Percentiles rank a stretch among this genome's conserved stretches.
Evolutionary conservation across 352 stramenopile species (phyloP).

Genomic region (Globisporangium viniferum): DNA sequence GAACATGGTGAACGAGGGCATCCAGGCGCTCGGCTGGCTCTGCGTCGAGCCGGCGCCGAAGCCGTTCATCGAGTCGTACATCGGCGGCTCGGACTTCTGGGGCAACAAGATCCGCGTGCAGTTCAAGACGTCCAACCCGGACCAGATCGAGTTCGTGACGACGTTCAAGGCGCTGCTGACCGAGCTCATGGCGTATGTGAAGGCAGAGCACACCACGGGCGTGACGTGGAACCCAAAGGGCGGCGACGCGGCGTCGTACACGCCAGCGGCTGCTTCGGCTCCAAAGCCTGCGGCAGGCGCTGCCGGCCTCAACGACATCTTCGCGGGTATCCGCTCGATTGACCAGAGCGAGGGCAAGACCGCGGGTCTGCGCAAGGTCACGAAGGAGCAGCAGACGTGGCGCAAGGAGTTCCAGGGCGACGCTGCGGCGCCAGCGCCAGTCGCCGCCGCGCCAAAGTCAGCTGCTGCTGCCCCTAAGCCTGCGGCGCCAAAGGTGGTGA

Average conservation of each 20-base stretch:
- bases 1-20: constrained; percentile 87
- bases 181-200: constrained; percentile 93
- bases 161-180: constrained; percentile 90
- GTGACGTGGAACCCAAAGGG: constrained; percentile 93
- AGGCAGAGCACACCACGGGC: constrained; percentile 93
- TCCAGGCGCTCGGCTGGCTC: constrained; percentile 81
- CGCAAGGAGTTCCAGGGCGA: constrained; percentile 90
- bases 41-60: constrained; percentile 85
- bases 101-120: constrained; percentile 97
- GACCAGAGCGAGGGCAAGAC: constrained; percentile 91
- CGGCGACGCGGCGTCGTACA: constrained; percentile 51
- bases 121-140: constrained; percentile 90
- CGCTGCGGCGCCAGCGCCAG: constrained; percentile 23
- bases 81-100: constrained; percentile 96
- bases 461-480: constrained; percentile 18
- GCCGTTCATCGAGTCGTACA: constrained; percentile 94
- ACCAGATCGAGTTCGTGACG: constrained; percentile 94
- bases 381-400: constrained; percentile 98
- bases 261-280: constrained; percentile 25
- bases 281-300: constrained; percentile 32
- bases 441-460: constrained; percentile 20
- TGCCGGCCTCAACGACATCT: constrained; percentile 77
- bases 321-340: constrained; percentile 84
- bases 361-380: constrained; percentile 93
- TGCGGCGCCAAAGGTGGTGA: constrained; percentile 37